These are phyloP conservation scores for Oligophagozyma castellii DNA, from an alignment of 1,139 yeast species.

Conservation along the genomic window DNA sequence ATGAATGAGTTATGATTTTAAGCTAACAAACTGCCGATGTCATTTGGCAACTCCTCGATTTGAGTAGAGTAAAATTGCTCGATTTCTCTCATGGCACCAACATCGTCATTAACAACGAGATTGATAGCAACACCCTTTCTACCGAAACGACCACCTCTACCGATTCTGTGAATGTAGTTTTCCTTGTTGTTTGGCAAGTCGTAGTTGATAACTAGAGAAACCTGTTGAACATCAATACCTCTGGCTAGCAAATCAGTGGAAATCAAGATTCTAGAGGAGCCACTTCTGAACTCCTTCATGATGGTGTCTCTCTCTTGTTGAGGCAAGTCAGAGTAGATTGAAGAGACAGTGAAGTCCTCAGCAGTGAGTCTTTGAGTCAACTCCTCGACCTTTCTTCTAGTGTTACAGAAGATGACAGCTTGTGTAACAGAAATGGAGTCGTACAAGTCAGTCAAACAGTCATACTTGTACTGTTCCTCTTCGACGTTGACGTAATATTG, in stretches of 20 bases:
- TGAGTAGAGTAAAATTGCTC: conserved; percentile 98
- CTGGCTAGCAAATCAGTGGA: conserved; percentile 97
- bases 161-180: conserved; percentile 98
- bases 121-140: conserved; percentile 99
- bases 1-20: conserved; percentile 3
- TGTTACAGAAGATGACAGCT: conserved; percentile 99
- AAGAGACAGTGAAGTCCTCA: conserved; percentile 86
- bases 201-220: conserved; percentile 92
- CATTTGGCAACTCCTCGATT: conserved; percentile 96
- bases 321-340: conserved; percentile 95
- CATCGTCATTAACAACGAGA: conserved; percentile 86
- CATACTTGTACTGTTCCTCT: conserved; percentile 85
- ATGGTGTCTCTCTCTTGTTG: conserved; percentile 96
- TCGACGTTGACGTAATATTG: conserved; percentile 94
- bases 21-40: conserved; percentile 65
- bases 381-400: conserved; percentile 93
- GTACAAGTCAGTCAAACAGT: conserved; percentile 91
- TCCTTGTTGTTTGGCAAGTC: conserved; percentile 96
- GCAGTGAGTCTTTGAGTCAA: conserved; percentile 78
- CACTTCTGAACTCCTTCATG: conserved; percentile 98
- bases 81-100: conserved; percentile 89
- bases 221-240: conserved; percentile 99
- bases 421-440: conserved; percentile 97
- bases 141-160: conserved; percentile 99
- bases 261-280: conserved; percentile 93